phyloP scores from a whole-genome alignment of 768 basidiomycete species.

The Royoungia palumana region DNA sequence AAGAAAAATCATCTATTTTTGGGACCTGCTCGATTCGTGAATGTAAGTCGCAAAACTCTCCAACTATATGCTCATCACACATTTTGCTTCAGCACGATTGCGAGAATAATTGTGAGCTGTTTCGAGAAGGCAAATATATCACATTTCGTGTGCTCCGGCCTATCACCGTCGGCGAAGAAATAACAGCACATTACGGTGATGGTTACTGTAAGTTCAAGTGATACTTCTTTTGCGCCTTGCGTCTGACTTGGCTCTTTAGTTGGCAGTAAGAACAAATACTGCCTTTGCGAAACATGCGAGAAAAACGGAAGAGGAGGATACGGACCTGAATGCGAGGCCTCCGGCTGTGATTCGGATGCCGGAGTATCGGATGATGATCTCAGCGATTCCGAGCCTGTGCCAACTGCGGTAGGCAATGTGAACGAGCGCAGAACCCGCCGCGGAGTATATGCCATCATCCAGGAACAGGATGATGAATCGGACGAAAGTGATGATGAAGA shows the following conservation, averaged over 20 bases:
- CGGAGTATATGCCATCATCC: slow-evolving; percentile 73
- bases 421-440: slow-evolving; percentile 79
- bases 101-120: slow-evolving; percentile 84
- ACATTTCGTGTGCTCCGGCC: slow-evolving; percentile 81
- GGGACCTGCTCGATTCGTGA: slow-evolving; percentile 89
- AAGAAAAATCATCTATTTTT: slow-evolving; percentile 91
- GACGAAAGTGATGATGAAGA: slow-evolving; percentile 60
- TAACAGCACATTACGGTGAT: slow-evolving; percentile 88
- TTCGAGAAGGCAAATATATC: slow-evolving; percentile 86
- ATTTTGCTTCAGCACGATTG: slow-evolving; percentile 71
- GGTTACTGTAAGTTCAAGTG: slow-evolving; percentile 70
- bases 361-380: slow-evolving; percentile 32
- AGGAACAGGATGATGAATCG: slow-evolving; percentile 55
- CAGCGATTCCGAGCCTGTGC: slow-evolving; percentile 42
- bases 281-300: slow-evolving; percentile 87
- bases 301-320: slow-evolving; percentile 73
- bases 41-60: slow-evolving; percentile 50
- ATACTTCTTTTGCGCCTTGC: slow-evolving; percentile 18
- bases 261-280: slow-evolving; percentile 67
- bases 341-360: slow-evolving; percentile 48
- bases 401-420: slow-evolving; percentile 54
- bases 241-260: slow-evolving; percentile 43
- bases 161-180: slow-evolving; percentile 79
- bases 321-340: slow-evolving; percentile 47
- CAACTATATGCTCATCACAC: not conserved